phyloP scores from a whole-genome alignment of 2,329 filamentous ascomycete species.

The Trichophyton rubrum region DNA sequence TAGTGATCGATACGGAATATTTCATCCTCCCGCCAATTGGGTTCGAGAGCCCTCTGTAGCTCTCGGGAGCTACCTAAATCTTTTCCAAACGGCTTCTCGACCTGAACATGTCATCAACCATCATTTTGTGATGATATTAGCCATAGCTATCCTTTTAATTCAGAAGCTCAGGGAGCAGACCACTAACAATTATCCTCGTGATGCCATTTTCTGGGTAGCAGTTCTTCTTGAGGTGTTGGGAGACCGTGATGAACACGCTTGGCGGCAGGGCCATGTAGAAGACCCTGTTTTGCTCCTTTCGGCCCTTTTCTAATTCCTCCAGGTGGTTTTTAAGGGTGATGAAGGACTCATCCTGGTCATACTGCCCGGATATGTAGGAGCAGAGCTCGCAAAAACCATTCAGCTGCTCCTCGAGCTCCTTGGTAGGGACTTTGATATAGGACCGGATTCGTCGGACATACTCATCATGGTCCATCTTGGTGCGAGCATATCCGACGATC shows the following conservation, averaged over 20 bases:
- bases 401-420: slow-evolving; percentile 91
- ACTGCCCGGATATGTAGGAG: slow-evolving; percentile 92
- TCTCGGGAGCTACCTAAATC: slow-evolving; percentile 88
- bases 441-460: slow-evolving; percentile 89
- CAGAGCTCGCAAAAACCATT: slow-evolving; percentile 79
- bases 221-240: slow-evolving; percentile 91
- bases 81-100: slow-evolving; percentile 99
- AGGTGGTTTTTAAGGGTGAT: slow-evolving; percentile 72
- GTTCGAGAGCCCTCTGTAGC: slow-evolving; percentile 85
- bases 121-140: not conserved
- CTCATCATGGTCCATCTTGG: slow-evolving; percentile 97
- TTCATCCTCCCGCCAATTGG: slow-evolving; percentile 98
- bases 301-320: slow-evolving; percentile 68
- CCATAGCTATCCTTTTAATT: not conserved
- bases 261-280: slow-evolving; percentile 99
- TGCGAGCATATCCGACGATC: slow-evolving; percentile 97
- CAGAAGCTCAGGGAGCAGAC: not conserved
- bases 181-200: slow-evolving; percentile 77
- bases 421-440: slow-evolving; percentile 97
- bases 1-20: slow-evolving; percentile 99
- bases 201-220: slow-evolving; percentile 89
- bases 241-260: slow-evolving; percentile 95
- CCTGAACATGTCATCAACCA: slow-evolving; percentile 38
- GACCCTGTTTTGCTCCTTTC: slow-evolving; percentile 73
- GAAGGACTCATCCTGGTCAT: slow-evolving; percentile 95